These are phyloP conservation scores for Podospora pseudoanserina DNA, from an alignment of 495 filamentous ascomycete genomes.

Conservation along the genomic window DNA sequence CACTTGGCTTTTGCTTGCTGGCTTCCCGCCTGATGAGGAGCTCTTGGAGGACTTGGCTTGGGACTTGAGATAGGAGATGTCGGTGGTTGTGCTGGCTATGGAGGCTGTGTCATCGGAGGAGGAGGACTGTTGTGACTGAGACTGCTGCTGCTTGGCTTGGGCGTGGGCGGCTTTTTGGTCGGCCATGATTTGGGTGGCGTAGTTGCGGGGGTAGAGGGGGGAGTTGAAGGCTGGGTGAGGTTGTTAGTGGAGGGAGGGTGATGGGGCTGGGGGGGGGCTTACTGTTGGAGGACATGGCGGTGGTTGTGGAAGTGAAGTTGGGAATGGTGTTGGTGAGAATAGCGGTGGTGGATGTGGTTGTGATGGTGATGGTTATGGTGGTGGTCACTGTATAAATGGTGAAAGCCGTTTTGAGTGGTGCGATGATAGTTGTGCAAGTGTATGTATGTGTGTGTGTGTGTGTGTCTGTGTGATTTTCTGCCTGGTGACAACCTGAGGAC, in stretches of 20 bases:
- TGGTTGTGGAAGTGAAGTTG: neutral
- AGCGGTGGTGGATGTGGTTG: neutral
- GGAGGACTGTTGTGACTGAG: neutral
- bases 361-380: neutral
- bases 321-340: neutral
- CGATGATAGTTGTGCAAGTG: too few relatives aligned
- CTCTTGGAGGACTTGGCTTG: conserved; percentile 1
- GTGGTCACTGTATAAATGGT: neutral
- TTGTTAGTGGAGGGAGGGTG: neutral
- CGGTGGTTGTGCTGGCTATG: conserved; percentile 13
- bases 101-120: conserved; percentile 16
- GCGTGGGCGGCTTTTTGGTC: neutral
- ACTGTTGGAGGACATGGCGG: neutral
- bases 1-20: conserved; percentile 10
- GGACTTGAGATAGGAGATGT: conserved; percentile 22
- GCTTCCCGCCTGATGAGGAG: neutral
- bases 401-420: neutral
- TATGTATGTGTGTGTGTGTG: neutral
- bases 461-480: neutral
- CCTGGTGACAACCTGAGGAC: neutral
- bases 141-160: neutral
- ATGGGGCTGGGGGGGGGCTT: neutral
- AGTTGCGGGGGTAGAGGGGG: neutral
- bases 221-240: neutral
- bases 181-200: conserved; percentile 4